A percentile compares a stretch with the other conserved stretches of the same genome.
Evolutionary conservation across 2,329 filamentous ascomycete genomes (phyloP).

Genomic region (Penicillium brasilianum): DNA sequence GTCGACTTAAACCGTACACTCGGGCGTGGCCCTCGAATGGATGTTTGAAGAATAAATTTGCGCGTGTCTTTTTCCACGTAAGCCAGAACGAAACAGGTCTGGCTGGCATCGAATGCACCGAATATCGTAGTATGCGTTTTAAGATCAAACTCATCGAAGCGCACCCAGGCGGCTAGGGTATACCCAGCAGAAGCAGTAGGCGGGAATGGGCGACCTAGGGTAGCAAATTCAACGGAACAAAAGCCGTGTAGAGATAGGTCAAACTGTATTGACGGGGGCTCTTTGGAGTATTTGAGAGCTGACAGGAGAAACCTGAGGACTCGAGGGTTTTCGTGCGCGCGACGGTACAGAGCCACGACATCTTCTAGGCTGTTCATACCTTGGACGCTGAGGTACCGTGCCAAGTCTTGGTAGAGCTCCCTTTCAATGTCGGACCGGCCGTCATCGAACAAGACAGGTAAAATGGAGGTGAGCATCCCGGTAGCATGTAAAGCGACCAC

Average conservation of each 20-base stretch:
- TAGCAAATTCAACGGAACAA: slow-evolving; percentile 86
- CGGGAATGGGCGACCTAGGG: slow-evolving; percentile 83
- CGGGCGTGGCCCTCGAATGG: slow-evolving; percentile 80
- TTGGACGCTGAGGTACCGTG: slow-evolving; percentile 70
- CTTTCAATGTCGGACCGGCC: slow-evolving; percentile 62
- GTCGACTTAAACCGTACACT: slow-evolving; percentile 92
- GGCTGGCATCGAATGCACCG: slow-evolving; percentile 87
- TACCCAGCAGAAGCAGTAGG: slow-evolving; percentile 80
- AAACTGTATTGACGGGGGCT: slow-evolving; percentile 88
- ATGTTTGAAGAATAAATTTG: slow-evolving; percentile 95
- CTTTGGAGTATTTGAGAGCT: slow-evolving; percentile 74
- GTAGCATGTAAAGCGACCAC: slow-evolving; percentile 73
- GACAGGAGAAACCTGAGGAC: slow-evolving; percentile 73
- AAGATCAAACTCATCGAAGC: slow-evolving; percentile 83
- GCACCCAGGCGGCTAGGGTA: slow-evolving; percentile 87
- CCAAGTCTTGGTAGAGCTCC: slow-evolving; percentile 67
- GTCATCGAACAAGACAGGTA: slow-evolving; percentile 66
- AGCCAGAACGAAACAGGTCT: slow-evolving; percentile 90
- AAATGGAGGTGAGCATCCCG: slow-evolving; percentile 69
- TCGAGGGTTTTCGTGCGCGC: slow-evolving; percentile 56
- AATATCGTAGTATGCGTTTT: slow-evolving; percentile 92
- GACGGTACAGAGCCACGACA: slow-evolving; percentile 74
- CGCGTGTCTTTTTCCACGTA: slow-evolving; percentile 93
- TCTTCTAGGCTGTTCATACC: slow-evolving; percentile 83
- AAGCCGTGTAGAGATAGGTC: slow-evolving; percentile 87